These are phyloP conservation scores for Raphanus raphanistrum DNA, from an alignment of 345 rosid genomes.

Conservation along the genomic window DNA sequence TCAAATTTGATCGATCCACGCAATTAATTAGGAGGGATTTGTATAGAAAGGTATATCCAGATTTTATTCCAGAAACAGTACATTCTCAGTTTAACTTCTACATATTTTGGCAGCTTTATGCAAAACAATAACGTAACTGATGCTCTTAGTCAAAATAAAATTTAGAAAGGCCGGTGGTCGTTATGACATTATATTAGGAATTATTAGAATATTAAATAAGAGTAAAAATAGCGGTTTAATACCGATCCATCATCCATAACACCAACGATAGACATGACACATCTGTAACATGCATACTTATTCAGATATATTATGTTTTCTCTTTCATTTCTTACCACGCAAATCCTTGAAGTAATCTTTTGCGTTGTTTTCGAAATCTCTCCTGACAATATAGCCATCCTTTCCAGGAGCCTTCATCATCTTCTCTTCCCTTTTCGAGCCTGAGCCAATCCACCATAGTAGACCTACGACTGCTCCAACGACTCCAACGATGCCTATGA, in stretches of 20 bases:
- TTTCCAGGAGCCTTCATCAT: constrained; percentile 32
- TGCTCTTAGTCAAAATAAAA: background rate
- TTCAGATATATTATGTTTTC: background rate
- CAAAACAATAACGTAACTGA: background rate
- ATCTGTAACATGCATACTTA: background rate
- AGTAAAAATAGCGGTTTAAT: background rate
- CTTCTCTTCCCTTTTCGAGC: constrained; percentile 7
- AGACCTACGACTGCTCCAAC: constrained; percentile 15
- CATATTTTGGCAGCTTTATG: background rate
- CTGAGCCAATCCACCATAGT: background rate
- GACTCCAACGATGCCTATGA: constrained; percentile 14
- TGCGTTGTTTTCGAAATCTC: constrained; percentile 10
- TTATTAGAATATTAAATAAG: background rate
- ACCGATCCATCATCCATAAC: background rate
- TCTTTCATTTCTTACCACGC: constrained; percentile 12
- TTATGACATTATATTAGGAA: background rate
- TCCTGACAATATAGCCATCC: constrained; percentile 1
- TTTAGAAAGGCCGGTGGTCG: background rate
- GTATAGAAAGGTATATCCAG: background rate
- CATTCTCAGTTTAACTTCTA: background rate
- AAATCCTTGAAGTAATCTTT: constrained; percentile 15
- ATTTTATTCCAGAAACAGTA: background rate
- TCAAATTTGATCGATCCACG: background rate
- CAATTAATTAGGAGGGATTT: background rate
- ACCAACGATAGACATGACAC: background rate